Percentiles rank a stretch among this genome's conserved stretches.
Conservation (phyloP, 352 stramenopile species). For the Pythium biforme region DNA sequence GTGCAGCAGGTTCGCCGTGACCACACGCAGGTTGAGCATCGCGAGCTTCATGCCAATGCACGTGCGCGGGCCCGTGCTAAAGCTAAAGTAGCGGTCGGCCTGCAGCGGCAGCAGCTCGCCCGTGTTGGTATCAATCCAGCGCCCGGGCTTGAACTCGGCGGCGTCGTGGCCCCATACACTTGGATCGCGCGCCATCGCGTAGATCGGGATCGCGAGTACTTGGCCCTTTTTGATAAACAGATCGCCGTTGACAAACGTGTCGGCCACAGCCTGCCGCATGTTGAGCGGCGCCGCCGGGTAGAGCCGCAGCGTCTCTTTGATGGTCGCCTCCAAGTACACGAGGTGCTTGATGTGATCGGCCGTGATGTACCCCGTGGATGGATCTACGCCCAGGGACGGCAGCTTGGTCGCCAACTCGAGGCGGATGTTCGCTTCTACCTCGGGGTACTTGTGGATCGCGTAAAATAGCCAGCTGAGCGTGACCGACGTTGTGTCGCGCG, state of each 20-base stretch:
- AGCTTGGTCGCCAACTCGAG: slow-evolving; percentile 42
- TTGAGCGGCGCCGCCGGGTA: slow-evolving; percentile 36
- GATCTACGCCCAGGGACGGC: slow-evolving; percentile 1
- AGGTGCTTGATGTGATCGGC: slow-evolving; percentile 12
- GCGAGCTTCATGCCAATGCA: slow-evolving; percentile 50
- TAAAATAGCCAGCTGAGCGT: slow-evolving; percentile 76
- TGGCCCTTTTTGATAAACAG: slow-evolving; percentile 29
- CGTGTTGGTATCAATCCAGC: slow-evolving; percentile 52
- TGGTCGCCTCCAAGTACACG: slow-evolving; percentile 24
- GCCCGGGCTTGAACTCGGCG: slow-evolving; percentile 58
- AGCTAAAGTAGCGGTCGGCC: slow-evolving; percentile 33
- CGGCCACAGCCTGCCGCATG: slow-evolving; percentile 48
- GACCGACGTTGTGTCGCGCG: slow-evolving; percentile 70
- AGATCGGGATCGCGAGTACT: slow-evolving; percentile 30
- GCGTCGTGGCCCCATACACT: slow-evolving; percentile 53
- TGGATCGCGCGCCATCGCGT: slow-evolving; percentile 33
- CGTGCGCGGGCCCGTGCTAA: slow-evolving; percentile 40
- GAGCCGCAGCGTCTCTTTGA: slow-evolving; percentile 23
- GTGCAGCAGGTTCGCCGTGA: slow-evolving; percentile 20
- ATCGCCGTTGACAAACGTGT: slow-evolving; percentile 45
- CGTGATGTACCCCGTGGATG: slow-evolving; percentile 7
- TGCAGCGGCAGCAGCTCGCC: slow-evolving; percentile 28
- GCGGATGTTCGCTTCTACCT: slow-evolving; percentile 42
- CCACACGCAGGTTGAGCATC: slow-evolving; percentile 41
- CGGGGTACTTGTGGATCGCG: slow-evolving; percentile 60